Conservation (phyloP, 768 basidiomycete genomes). For the Serendipita vermifera region DNA sequence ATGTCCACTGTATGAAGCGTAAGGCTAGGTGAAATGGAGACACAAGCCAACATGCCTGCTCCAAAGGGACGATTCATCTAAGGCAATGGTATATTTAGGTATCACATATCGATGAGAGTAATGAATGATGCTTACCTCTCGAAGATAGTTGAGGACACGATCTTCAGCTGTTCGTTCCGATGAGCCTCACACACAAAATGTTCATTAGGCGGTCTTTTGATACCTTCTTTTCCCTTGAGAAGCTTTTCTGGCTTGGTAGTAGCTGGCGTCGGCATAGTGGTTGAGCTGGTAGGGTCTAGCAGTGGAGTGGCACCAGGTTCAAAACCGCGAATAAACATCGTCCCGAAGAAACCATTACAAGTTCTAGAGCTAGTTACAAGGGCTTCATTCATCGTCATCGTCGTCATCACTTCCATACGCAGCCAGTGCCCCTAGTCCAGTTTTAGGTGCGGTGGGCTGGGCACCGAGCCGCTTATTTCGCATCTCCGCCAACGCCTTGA, state of each 20-base stretch:
- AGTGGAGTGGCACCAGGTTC: too few species aligned
- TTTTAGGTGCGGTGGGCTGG: conserved; percentile 23
- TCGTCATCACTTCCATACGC: conserved; percentile 71
- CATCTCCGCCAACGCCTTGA: conserved; percentile 86
- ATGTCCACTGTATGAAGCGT: conserved; percentile 47
- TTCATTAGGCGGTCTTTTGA: not conserved
- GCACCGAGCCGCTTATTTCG: conserved; percentile 46
- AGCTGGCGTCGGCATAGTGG: not conserved
- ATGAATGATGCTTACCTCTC: conserved; percentile 34
- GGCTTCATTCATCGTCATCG: conserved; percentile 17
- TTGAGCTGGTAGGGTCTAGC: too few species aligned
- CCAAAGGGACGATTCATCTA: conserved; percentile 93
- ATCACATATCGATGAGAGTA: not conserved
- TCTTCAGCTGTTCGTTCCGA: conserved; percentile 45
- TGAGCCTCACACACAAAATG: not conserved
- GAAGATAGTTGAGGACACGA: conserved; percentile 64
- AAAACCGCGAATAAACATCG: too few species aligned
- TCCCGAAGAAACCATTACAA: not conserved
- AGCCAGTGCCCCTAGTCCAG: conserved; percentile 45
- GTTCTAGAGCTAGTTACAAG: not conserved
- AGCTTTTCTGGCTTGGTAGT: not conserved
- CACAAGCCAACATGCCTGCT: conserved; percentile 29
- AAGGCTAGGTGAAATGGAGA: not conserved
- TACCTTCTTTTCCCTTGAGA: conserved; percentile 67
- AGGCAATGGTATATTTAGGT: conserved; percentile 6